Evolutionary conservation across 139 green algal genomes (phyloP), one percentile per base, ranked within the genome.

Genomic region (Pycnococcus provasolii): DNA sequence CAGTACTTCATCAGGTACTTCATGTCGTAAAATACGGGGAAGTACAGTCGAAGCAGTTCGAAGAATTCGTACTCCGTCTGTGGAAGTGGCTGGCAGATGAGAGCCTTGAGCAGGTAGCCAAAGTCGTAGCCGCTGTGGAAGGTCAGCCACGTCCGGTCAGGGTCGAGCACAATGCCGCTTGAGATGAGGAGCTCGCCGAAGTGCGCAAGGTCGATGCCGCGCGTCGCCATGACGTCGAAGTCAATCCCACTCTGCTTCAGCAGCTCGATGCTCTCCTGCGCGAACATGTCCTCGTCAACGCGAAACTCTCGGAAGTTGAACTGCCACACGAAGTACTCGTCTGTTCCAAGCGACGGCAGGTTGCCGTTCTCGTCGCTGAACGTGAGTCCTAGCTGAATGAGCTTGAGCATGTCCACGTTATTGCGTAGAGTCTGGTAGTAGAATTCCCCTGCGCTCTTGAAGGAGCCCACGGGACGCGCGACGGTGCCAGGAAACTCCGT

Each of bases 391-490:
- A 99, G 82, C 83, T 99, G 92, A 4, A 99, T 99, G 13, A 99
- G 82, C 82, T 99, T 99, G 0, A 99, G 83, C 88, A 99, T 94
- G 80, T 99, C 90, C 42, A 99, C 94, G 68, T 99, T 99, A 13
- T 45, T 72, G 67, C 86, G 74, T 4, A 94, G 68, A 1, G 85
- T 95, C 64, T 93, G 88, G 71, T 98, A 99, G 59, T 96, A 85
- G 66, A 95, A 99, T 67, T 98, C 91, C n/a, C 86, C 83, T 71
- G 72, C 87, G 78, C 83, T 95, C 68, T 92, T 96, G 77, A 96
- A 99, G 62, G 84, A 84, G 37, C 93, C 93, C n/a, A 98, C 86
- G 4, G 94, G 93, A 43, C 88, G 74, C 1, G 87, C 90, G 4
- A 71, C 65, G 26, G 97, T 88, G 3, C 93, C 93, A 3, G 72